Evolutionary conservation across 140 eudicot genomes (phyloP), one percentile per base, ranked within the genome.

Genomic region (Stevia rebaudiana): DNA sequence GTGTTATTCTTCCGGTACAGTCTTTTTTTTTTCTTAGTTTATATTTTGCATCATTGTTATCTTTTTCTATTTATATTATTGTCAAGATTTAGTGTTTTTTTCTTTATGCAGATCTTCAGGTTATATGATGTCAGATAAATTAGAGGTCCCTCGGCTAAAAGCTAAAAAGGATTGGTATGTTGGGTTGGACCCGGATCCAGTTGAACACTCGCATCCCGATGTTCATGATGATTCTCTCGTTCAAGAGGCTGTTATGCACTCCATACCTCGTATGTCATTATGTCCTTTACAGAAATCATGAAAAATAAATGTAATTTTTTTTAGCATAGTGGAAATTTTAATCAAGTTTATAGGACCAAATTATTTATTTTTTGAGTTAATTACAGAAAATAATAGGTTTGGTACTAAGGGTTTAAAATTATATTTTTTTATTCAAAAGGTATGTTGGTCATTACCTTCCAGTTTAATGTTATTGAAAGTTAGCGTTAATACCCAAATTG

Each of bases 131-230:
- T 78, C 95, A 37, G 98, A 92, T 67, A 92, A 92, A 72, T 73
- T 92, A 50, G 96, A 59, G 81, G 82, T 92, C 57, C 95, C 98
- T 19, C 79, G 98, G 67, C 70, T 86, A 67, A 92, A 78, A 85
- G 95, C 88, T 52, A 90, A 76, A 73, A 92, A 74, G 73, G 86
- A 92, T 82, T 92, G 98, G 98, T 70, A 88, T 76, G 94, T 85
- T 30, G 96, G 96, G 43, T 74, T 92, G 80, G 71, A 75, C 46
- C 75, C 80, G n/a, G 98, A 85, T 57, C 96, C 96, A 18, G 96
- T 85, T 63, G 96, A 92, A 60, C 96, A 86, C 37, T 88, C 96
- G 64, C 95, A 88, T 71, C 98, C 98, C 15, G 96, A 92, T 83
- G 98, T 88, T 71, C 81, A 85, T 74, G 98, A 92, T 63, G 95